phyloP scores from a whole-genome alignment of 2,329 filamentous ascomycete species.

The Teratosphaeria gauchensis region DNA sequence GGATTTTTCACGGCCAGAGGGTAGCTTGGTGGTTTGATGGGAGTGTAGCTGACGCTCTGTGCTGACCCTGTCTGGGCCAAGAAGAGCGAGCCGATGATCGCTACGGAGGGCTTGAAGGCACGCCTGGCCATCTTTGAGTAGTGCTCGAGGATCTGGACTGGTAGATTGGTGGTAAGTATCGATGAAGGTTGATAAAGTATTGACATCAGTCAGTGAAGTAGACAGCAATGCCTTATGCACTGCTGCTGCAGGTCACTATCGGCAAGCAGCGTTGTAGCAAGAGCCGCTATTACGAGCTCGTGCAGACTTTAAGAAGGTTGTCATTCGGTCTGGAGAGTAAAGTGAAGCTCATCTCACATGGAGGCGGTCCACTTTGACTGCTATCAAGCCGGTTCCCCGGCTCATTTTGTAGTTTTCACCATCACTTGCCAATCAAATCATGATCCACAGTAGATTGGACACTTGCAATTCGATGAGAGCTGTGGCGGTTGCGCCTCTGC shows the following conservation, averaged over 20 bases:
- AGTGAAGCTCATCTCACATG: not conserved
- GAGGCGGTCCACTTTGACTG: not conserved
- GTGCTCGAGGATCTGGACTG: not conserved
- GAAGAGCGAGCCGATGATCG: not conserved
- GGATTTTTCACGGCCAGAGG: conserved; percentile 31
- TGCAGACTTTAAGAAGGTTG: not conserved
- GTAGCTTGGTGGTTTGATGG: not conserved
- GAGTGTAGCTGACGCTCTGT: not conserved
- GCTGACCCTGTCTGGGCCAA: not conserved
- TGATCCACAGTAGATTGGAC: not conserved
- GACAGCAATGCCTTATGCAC: not conserved
- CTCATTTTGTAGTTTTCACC: not conserved
- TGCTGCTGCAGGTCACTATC: not conserved
- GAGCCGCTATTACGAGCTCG: not conserved
- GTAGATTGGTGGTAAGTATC: not conserved
- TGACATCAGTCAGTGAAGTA: not conserved
- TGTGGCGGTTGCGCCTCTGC: not conserved
- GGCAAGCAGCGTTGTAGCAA: not conserved
- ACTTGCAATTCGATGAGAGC: not conserved
- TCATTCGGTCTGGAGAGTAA: not conserved
- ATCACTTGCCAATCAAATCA: not conserved
- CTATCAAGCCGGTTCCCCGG: not conserved
- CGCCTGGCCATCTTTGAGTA: not conserved
- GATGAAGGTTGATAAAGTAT: not conserved
- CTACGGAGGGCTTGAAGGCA: not conserved